These are phyloP conservation scores for Colletotrichum acutatum DNA, from an alignment of 2,329 filamentous ascomycete species.

Conservation along the genomic window DNA sequence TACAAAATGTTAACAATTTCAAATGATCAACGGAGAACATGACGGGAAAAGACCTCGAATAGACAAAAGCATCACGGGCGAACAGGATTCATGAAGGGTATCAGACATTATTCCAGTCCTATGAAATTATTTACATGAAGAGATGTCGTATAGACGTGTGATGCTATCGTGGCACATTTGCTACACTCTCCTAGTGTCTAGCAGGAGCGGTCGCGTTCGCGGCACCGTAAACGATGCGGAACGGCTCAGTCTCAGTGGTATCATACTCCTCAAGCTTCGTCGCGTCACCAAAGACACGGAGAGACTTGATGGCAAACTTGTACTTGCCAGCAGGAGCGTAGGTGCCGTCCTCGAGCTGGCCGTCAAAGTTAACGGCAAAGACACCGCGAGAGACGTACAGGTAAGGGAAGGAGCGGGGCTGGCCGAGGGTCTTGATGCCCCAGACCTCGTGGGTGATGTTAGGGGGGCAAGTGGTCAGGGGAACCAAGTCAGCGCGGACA, in stretches of 20 bases:
- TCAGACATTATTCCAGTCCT: conserved; percentile 12
- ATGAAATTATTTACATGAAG: conserved; percentile 20
- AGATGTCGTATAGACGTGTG: neutral
- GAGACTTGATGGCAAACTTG: conserved; percentile 58
- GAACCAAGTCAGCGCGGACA: conserved; percentile 57
- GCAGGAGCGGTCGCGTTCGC: conserved; percentile 22
- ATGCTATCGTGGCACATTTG: neutral
- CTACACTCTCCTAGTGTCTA: neutral
- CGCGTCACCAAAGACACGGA: conserved; percentile 63
- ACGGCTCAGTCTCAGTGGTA: conserved; percentile 50
- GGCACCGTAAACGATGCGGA: conserved; percentile 56
- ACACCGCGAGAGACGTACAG: conserved; percentile 45
- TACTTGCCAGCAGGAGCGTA: conserved; percentile 62
- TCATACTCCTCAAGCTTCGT: conserved; percentile 59
- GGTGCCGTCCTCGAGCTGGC: conserved; percentile 56
- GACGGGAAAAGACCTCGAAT: no score
- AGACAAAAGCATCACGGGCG: neutral
- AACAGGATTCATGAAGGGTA: neutral
- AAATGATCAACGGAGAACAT: no score
- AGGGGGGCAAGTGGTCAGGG: conserved; percentile 44
- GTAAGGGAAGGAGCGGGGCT: conserved; percentile 54
- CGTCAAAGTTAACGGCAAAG: conserved; percentile 52
- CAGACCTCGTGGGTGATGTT: conserved; percentile 46
- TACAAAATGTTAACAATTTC: no score
- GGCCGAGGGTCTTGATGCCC: conserved; percentile 55